Percentiles rank a stretch among this genome's conserved stretches.
Evolutionary conservation across 148 eudicot genomes (phyloP).

Genomic region (Persicaria maculosa): DNA sequence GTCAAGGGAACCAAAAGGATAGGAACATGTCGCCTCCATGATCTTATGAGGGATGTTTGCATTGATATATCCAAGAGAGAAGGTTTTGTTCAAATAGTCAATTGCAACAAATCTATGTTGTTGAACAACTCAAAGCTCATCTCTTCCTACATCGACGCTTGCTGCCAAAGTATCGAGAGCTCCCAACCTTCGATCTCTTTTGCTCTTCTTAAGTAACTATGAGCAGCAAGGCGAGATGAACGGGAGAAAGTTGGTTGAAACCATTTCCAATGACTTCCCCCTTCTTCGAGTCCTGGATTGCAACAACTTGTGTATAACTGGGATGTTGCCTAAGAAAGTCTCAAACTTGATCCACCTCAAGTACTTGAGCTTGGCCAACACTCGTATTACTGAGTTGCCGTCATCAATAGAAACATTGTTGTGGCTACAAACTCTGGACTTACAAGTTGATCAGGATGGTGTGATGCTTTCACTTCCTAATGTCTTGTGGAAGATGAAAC

Average conservation of each 20-base stretch:
- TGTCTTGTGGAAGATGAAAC: constrained; percentile 4
- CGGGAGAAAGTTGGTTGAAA: neutral
- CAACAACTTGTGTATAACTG: neutral
- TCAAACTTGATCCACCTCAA: neutral
- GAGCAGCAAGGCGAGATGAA: neutral
- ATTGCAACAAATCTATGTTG: neutral
- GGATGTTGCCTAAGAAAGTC: neutral
- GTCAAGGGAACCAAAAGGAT: neutral
- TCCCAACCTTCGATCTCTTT: constrained; percentile 1
- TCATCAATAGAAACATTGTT: neutral
- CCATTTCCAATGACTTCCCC: neutral
- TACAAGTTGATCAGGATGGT: neutral
- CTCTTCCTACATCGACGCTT: neutral
- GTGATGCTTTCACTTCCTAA: neutral
- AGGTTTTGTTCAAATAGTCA: neutral
- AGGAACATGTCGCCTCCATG: constrained; percentile 1
- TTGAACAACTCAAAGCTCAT: neutral
- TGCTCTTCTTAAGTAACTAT: neutral
- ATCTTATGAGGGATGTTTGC: constrained; percentile 12
- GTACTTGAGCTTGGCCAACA: neutral
- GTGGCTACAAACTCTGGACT: neutral
- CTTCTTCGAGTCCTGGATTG: neutral
- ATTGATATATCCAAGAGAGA: neutral
- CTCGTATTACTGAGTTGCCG: neutral
- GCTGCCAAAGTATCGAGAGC: neutral